Conservation (phyloP, 176 grass and related monocot species). For the Olyra latifolia region DNA sequence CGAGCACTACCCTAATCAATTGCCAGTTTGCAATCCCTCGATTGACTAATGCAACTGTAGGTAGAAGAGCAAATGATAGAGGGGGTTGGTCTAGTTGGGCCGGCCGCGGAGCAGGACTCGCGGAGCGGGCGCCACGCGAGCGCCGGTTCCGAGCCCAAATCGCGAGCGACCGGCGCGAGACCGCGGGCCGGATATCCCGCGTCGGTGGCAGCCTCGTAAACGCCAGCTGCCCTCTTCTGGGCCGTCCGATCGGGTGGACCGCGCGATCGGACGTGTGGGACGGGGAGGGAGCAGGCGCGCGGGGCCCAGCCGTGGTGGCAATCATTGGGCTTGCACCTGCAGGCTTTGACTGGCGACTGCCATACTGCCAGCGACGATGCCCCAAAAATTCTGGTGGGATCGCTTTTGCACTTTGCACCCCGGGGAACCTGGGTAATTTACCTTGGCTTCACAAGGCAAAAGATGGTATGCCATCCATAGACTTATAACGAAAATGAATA, state of each 20-base stretch:
- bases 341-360: constrained; percentile 48
- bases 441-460: too few relatives aligned
- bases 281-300: background rate
- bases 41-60: background rate
- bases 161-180: constrained; percentile 20
- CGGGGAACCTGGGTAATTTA: accelerated
- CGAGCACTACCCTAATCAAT: background rate
- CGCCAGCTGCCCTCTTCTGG: background rate
- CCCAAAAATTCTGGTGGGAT: constrained; percentile 13
- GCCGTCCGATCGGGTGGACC: constrained; percentile 21
- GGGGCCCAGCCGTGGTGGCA: constrained; percentile 21
- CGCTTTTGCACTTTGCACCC: constrained; percentile 13
- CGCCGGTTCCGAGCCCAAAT: constrained; percentile 9
- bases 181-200: constrained; percentile 39
- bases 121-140: constrained; percentile 11
- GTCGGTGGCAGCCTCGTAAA: constrained; percentile 11
- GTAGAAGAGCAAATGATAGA: background rate
- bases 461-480: too few relatives aligned
- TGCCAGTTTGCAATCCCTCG: background rate
- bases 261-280: constrained; percentile 14
- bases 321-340: constrained; percentile 58
- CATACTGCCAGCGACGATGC: background rate
- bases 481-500: too few relatives aligned
- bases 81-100: background rate
- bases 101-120: constrained; percentile 12